A percentile compares a stretch with the other conserved stretches of the same genome.
Conservation (phyloP, 495 filamentous ascomycete genomes). For the Parathielavia appendiculata region DNA sequence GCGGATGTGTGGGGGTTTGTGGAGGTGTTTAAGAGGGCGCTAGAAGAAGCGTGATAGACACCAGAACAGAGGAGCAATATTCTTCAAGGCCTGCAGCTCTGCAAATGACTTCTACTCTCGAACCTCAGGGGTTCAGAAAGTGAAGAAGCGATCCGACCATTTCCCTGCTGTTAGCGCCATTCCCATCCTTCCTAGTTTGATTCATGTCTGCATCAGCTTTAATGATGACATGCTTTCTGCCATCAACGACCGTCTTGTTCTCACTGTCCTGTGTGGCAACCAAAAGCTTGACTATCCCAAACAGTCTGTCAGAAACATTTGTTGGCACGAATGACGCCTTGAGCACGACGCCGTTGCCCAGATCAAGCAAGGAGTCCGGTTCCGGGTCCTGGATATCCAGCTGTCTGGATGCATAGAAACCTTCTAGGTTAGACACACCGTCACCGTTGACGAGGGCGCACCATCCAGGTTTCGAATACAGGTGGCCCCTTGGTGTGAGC, state of each 20-base stretch:
- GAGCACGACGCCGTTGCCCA: neutral
- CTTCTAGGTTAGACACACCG: neutral
- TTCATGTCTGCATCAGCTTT: too few species aligned
- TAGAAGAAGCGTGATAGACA: conserved; percentile 30
- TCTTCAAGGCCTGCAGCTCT: too few species aligned
- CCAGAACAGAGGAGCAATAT: neutral
- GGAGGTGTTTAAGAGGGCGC: conserved; percentile 50
- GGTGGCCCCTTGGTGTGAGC: neutral
- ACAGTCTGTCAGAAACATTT: neutral
- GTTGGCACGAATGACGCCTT: neutral
- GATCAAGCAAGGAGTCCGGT: neutral
- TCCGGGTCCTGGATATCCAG: neutral
- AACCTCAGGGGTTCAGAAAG: too few species aligned
- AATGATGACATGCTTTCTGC: too few species aligned
- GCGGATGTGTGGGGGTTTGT: conserved; percentile 74
- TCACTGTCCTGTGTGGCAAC: neutral
- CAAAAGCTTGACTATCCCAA: neutral
- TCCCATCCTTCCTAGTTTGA: too few species aligned
- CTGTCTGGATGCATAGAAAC: neutral
- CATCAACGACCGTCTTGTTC: neutral
- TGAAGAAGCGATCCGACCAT: too few species aligned
- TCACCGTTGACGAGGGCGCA: neutral
- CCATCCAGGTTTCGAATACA: neutral
- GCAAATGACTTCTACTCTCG: neutral
- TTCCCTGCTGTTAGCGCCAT: too few species aligned